A percentile compares a stretch with the other conserved stretches of the same genome.
Evolutionary conservation across 345 rosid species (phyloP).

Genomic region (Limnanthes douglasii): DNA sequence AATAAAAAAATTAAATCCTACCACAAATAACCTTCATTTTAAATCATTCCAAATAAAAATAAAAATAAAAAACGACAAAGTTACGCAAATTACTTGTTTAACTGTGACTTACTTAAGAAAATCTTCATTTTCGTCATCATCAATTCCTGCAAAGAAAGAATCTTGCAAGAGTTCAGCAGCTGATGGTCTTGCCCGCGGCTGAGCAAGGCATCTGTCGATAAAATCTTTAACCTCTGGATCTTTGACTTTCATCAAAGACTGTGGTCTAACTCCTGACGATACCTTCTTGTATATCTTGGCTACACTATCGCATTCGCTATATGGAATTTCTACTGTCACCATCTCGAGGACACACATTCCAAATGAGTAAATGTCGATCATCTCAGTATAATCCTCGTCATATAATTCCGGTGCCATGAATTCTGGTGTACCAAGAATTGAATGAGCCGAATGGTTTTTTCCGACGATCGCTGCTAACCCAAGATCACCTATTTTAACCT

Average conservation of each 20-base stretch:
- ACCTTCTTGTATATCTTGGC: conserved; percentile 76
- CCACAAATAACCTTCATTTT: no score
- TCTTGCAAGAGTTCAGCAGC: conserved; percentile 55
- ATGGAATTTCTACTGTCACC: conserved; percentile 65
- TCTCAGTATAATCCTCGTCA: conserved; percentile 70
- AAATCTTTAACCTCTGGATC: conserved; percentile 50
- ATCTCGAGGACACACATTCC: conserved; percentile 87
- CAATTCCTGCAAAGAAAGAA: conserved; percentile 49
- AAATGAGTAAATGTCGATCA: conserved; percentile 69
- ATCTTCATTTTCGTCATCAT: conserved; percentile 14
- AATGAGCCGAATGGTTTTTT: conserved; percentile 58
- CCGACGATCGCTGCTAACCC: conserved; percentile 76
- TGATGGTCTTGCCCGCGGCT: conserved; percentile 52
- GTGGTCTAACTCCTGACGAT: conserved; percentile 50
- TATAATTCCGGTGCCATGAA: conserved; percentile 93
- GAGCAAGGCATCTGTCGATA: conserved; percentile 62
- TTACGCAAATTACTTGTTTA: no score
- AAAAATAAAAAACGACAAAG: no score
- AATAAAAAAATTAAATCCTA: no score
- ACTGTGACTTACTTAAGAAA: no score
- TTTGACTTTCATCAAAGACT: conserved; percentile 37
- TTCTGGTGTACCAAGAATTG: conserved; percentile 80
- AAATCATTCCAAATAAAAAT: no score
- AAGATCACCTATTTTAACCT: conserved; percentile 90
- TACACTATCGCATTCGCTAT: conserved; percentile 60